Evolutionary conservation across 306 rosid genomes (phyloP), one percentile per base, ranked within the genome.

Genomic region (Inga leiocalycina): DNA sequence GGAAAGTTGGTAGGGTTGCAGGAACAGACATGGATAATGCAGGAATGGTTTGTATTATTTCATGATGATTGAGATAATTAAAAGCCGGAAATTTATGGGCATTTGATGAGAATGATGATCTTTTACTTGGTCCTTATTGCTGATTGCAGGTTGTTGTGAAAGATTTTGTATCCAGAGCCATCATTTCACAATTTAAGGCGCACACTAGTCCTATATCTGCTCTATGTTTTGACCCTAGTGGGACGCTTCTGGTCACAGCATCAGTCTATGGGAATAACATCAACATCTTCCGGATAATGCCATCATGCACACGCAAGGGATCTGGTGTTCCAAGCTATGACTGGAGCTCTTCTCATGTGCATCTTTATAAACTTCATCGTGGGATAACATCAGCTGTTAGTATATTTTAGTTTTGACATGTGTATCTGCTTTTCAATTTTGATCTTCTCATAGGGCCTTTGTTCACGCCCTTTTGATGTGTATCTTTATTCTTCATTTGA

Each of bases 311-410:
- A 62, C 79, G 71, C 83, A 90, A 82, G 87, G 90, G 93, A 79
- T 88, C 94, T 34, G 89, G 89, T 48, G 80, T 75, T 88, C 89
- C 87, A 79, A 69, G 85, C 84, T 84, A 78, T 56, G 88, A 89
- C 79, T 88, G 92, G 91, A 89, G 82, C 90, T 77, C 94, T 35
- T 89, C 97, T 87, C 97, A 93, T 73, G 97, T 89, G 82, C 98
- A 94, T 85, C 97, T 94, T 76, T 94, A 93, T 86, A 90, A 89
- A 80, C 93, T 93, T 79, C 98, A 93, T 75, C 97, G 98, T 62
- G 98, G 98, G 83, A 90, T 94, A 83, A 90, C 97, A 83, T 88
- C 98, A 79, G 98, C 98, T 86, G 98, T 94, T 74, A 88, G 98
- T 93, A 84, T 59, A 85, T 73, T 83, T 79, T 61, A 35, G 68